A percentile compares a stretch with the other conserved stretches of the same genome.
phyloP scores from a whole-genome alignment of 495 filamentous ascomycete species.

The Penicillium argentinense region DNA sequence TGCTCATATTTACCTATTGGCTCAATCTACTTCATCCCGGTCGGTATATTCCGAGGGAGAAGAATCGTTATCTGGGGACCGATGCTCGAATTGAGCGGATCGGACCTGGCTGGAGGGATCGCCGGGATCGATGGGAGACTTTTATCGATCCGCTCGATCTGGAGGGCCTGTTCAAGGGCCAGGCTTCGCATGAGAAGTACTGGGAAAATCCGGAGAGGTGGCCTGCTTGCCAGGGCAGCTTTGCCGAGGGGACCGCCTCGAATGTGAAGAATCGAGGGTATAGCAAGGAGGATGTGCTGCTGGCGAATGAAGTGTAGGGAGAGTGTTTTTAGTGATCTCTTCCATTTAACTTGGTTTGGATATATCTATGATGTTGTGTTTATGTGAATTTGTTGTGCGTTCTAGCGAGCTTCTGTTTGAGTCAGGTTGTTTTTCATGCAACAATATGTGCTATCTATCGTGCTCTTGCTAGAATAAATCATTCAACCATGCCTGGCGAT shows the following conservation, averaged over 20 bases:
- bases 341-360: no score
- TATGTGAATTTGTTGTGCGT: no score
- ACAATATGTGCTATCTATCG: no score
- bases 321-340: neutral
- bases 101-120: conserved; percentile 43
- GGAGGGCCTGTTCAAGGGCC: conserved; percentile 23
- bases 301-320: neutral
- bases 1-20: conserved; percentile 42
- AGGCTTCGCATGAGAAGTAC: conserved; percentile 30
- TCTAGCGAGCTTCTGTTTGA: no score
- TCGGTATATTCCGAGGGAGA: conserved; percentile 28
- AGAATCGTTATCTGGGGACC: conserved; percentile 29
- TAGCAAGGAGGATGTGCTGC: neutral
- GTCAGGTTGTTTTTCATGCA: no score
- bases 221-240: conserved; percentile 33
- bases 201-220: conserved; percentile 31
- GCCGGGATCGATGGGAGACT: conserved; percentile 27
- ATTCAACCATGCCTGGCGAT: no score
- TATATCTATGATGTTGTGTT: no score
- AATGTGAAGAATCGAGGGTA: conserved; percentile 8
- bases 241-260: conserved; percentile 30
- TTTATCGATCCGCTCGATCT: conserved; percentile 38
- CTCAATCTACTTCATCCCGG: conserved; percentile 39
- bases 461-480: no score
- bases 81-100: conserved; percentile 35